Base-by-base conservation (phyloP, 805 yeast species). In the Pichia kluyveri region DNA sequence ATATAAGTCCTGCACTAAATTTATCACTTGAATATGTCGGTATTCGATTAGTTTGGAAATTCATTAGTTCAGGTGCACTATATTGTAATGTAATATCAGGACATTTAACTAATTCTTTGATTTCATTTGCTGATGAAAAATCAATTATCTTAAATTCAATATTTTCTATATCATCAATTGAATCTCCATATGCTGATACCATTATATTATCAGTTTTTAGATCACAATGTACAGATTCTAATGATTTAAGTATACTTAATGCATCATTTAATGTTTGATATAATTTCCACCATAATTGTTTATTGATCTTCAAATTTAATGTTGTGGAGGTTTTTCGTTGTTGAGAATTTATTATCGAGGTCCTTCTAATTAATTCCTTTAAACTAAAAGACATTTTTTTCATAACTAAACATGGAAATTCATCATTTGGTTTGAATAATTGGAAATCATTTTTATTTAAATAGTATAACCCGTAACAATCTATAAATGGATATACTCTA, bases 11-110 rank as follows among this genome's bases (percentile, higher is more conserved):
- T 4, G 67, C 67, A 14, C 79, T 69, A 53, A 65, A 76, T 10
- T 71, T 51, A 49, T 76, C 81, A 3, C 77, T 66, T 15, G 43
- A 15, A 17, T 30, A 44, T 5, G 44, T n/a, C 51, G 57, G 56
- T 50, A 65, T 14, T 56, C 54, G 43, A 4, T 46, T 45, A 72
- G 75, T 9, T 10, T 19, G 19, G 58, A 58, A 40, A 15, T 54
- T 38, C 11, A 73, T 47, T 18, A 76, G 54, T 48, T 72, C 77
- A 1, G 80, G 80, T 1, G 80, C 73, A 10, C 74, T 62, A 57
- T 69, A 76, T 39, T 67, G 71, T 27, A 73, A 59, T 1, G 79
- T 62, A 54, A 63, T 60, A 19, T 57, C 63, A 4, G 59, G 67
- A 52, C 54, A 54, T 38, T 51, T 60, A 12, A 38, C 52, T 12